These are phyloP conservation scores for Penicillium sp. DNA, from an alignment of 2,329 filamentous ascomycete genomes.

Conservation along the genomic window DNA sequence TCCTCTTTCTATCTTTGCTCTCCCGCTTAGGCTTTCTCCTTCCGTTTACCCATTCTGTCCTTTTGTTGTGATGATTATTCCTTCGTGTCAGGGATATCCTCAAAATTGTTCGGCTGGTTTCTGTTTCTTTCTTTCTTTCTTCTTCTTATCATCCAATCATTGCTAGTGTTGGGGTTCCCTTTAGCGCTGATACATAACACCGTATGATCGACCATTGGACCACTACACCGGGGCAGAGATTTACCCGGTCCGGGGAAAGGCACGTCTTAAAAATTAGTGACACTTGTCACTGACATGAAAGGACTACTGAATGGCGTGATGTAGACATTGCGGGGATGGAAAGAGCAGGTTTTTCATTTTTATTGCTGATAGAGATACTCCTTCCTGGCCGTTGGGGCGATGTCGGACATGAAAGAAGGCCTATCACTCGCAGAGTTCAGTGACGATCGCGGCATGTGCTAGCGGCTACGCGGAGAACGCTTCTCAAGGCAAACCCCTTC, in stretches of 20 bases:
- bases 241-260: slow-evolving; percentile 4
- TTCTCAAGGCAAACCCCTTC: background rate
- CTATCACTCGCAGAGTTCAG: slow-evolving; percentile 1
- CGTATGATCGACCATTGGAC: slow-evolving; percentile 1
- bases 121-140: background rate
- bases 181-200: slow-evolving; percentile 2
- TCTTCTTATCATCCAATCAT: background rate
- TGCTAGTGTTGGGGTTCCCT: background rate
- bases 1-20: background rate
- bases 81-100: background rate
- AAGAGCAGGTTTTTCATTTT: background rate
- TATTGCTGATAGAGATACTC: slow-evolving; percentile 1
- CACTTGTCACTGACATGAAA: slow-evolving; percentile 1
- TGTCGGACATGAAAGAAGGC: slow-evolving; percentile 20
- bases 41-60: background rate
- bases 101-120: background rate
- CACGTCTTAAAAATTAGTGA: background rate
- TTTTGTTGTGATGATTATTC: no score
- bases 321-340: background rate
- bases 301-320: slow-evolving; percentile 16
- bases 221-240: background rate
- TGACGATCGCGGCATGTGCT: slow-evolving; percentile 11
- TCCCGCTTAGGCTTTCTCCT: background rate
- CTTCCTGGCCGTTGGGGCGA: slow-evolving; percentile 18
- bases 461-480: slow-evolving; percentile 9